Base-by-base conservation (phyloP, 306 rosid genomes). In the Cucumis cinereus region DNA sequence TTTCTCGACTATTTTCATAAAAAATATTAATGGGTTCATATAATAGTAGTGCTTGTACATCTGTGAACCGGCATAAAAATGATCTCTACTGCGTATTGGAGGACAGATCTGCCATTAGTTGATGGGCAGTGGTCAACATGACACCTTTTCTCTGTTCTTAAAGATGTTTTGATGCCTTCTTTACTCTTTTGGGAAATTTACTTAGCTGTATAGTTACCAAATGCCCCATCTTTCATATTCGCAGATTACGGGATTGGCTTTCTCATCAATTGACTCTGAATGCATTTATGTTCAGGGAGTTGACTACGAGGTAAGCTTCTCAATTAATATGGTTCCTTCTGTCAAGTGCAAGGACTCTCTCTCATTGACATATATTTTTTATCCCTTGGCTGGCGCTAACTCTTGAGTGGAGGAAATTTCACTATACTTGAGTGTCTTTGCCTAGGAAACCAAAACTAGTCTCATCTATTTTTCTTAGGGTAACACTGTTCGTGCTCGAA, bases 171-270 rank as follows among this genome's bases (percentile, higher is more conserved):
- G 49, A 19, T 63, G 19, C 47, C 3, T 33, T 63, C 11, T 63
- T 33, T 63, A 63, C 22, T 8, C 45, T 8, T 23, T 9, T 79
- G 47, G 66, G 70, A 26, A 8, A 66, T 53, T 67, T 30, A 28
- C 67, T 76, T 78, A 5, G 33, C 13, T 69, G 72, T 49, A 64
- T 64, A 16, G 49, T 78, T 23, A 64, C 36, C 80, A 78, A 50
- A 68, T 68, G 36, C 36, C 77, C 60, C 78, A 10, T 56, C 24
- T 53, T 56, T 17, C 75, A 45, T 55, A 43, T 74, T 79, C 76
- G 89, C 90, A 93, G 97, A 93, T 93, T 83, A 93, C 96, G 8
- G 92, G 97, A 33, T 86, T 93, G 81, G 76, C 88, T 74, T 91
- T 93, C 88, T 91, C 98, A 60, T 71, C 97, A 43, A 41, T 86